A percentile compares a stretch with the other conserved stretches of the same genome.
Evolutionary conservation across 176 grass and related monocot genomes (phyloP).

Genomic region (Metroxylon sagu): DNA sequence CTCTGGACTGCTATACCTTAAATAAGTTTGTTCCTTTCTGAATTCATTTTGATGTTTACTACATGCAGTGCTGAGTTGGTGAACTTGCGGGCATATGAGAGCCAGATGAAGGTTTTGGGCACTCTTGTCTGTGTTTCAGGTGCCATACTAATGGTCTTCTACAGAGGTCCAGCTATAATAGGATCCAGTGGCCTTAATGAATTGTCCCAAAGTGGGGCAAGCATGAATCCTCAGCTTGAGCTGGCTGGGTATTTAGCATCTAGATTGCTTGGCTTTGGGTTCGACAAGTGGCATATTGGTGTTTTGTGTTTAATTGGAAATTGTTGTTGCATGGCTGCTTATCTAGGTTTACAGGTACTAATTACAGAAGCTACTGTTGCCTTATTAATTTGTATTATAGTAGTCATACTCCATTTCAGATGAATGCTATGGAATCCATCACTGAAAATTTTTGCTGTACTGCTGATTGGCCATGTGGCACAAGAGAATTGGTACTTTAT

Average conservation of each 20-base stretch:
- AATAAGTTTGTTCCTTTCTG: neutral
- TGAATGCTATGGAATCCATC: no score
- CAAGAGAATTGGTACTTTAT: no score
- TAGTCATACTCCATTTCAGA: no score
- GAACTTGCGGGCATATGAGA: slow-evolving; percentile 52
- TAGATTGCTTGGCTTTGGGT: slow-evolving; percentile 12
- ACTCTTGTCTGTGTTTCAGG: slow-evolving; percentile 65
- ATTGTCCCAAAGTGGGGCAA: slow-evolving; percentile 1
- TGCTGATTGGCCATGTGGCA: no score
- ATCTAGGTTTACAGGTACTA: slow-evolving; percentile 81
- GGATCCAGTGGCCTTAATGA: slow-evolving; percentile 26
- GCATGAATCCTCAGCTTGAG: slow-evolving; percentile 5
- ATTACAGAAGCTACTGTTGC: neutral
- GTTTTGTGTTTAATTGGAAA: slow-evolving; percentile 78
- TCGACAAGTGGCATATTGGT: slow-evolving; percentile 58
- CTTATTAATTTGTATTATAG: no score
- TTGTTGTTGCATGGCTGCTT: slow-evolving; percentile 78
- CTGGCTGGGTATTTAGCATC: slow-evolving; percentile 26
- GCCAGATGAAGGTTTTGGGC: slow-evolving; percentile 53
- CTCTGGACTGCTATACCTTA: neutral
- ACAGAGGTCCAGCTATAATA: slow-evolving; percentile 61
- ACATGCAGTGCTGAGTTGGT: slow-evolving; percentile 49
- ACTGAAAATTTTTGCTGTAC: no score
- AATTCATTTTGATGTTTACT: neutral
- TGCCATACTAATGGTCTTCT: slow-evolving; percentile 66